Evolutionary conservation across 306 rosid genomes (phyloP).

Genomic region (Sesbania bispinosa): DNA sequence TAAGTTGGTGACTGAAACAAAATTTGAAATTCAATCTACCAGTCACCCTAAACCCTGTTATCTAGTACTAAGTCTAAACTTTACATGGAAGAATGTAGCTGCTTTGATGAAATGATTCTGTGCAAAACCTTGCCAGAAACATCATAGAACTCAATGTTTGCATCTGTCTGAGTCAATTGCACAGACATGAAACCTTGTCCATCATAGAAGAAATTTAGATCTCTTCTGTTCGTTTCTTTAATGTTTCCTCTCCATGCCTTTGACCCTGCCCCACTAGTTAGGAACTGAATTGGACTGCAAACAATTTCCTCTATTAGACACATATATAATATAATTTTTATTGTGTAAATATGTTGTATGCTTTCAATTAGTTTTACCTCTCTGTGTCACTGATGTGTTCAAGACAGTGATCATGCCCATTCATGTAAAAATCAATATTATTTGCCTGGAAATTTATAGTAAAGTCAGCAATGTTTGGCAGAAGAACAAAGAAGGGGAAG

Average conservation of each 20-base stretch:
- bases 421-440: slow-evolving; percentile 49
- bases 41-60: background rate
- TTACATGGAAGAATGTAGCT: slow-evolving; percentile 33
- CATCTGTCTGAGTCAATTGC: slow-evolving; percentile 36
- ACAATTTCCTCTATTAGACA: slow-evolving; percentile 29
- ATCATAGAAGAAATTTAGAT: slow-evolving; percentile 48
- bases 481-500: background rate
- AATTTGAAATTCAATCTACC: background rate
- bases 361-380: slow-evolving; percentile 36
- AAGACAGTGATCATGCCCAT: slow-evolving; percentile 62
- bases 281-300: slow-evolving; percentile 47
- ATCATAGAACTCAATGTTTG: slow-evolving; percentile 43
- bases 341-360: background rate
- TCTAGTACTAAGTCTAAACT: background rate
- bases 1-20: background rate
- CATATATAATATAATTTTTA: background rate
- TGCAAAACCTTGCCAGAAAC: slow-evolving; percentile 43
- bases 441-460: slow-evolving; percentile 32
- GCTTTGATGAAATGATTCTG: slow-evolving; percentile 30
- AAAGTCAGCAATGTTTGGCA: background rate
- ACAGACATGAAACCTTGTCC: slow-evolving; percentile 68
- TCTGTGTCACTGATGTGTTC: slow-evolving; percentile 51
- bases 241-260: slow-evolving; percentile 63
- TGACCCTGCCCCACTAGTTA: slow-evolving; percentile 60
- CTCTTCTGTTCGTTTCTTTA: background rate